Evolutionary conservation across 2,329 filamentous ascomycete genomes (phyloP), one percentile per base, ranked within the genome.

Genomic region (Metarhizium rileyi): DNA sequence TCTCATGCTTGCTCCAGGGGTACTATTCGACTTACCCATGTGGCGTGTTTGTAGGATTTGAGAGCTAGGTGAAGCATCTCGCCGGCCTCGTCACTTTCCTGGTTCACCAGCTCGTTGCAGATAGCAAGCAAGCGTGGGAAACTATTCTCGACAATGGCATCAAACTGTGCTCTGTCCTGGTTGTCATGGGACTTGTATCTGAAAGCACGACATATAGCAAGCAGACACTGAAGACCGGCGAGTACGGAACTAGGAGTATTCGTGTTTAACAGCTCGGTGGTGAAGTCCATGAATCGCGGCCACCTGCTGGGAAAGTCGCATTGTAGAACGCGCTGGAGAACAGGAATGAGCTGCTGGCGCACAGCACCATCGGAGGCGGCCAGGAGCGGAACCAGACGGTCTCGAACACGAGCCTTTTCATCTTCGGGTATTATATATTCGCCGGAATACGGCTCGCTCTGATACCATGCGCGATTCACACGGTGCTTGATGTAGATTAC

Each of bases 401-500:
- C 84, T 66, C 90, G 82, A 65, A 97, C 89, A 58, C 86, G 81
- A 50, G 80, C 75, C 72, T 96, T 96, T 70, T 96, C 93, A 53
- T 87, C 83, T 64, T 97, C 91, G 59, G 86, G 78, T 70, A 95
- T 93, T 59, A 84, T 74, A 59, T 81, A 82, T 60, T 86, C 83
- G 61, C 80, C 78, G 55, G 83, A 79, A 63, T 78, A 83, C 57
- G 91, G 86, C 57, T 94, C 87, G 62, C 78, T 76, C 55, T 80
- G 82, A 50, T 84, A 79, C 93, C 93, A 98, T 61, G 88, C 90
- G 65, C 90, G 86, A 67, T 87, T 91, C 67, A 97, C 86, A 65
- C 90, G 86, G 72, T 98, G 97, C 75, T 98, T 98, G 67, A 97
- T 82, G 72, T 97, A 98, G 60, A 98, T 88, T 64, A 91, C 90